Base-by-base conservation (phyloP, 2,329 filamentous ascomycete genomes). In the Alternaria tenuissima region DNA sequence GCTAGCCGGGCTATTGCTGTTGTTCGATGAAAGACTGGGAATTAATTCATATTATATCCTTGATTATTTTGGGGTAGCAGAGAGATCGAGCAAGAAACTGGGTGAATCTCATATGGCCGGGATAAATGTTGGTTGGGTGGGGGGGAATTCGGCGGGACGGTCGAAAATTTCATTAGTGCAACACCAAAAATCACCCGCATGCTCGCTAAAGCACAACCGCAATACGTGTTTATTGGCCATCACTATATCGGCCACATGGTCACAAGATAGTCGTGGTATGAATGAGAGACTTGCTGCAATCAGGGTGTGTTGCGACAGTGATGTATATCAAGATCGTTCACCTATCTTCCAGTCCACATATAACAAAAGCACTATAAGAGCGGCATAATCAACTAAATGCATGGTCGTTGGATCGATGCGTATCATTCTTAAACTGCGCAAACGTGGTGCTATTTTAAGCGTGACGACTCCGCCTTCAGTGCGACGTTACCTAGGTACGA, bases 1-100 rank as follows among this genome's bases (percentile, higher is more conserved):
- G 74, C 64, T 62, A 67, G 57, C 64, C 63, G 55, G 64, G 64
- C 64, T 59, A 42, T 52, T 54, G 11, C 41, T 68, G 41, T 52
- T 56, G 41, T 64, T 63, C 52, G 57, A 63, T 30, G 28, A 22
- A 22, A 22, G 20, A 22, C 20, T 22, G 20, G 20, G 4, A 22
- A 22, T 22, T 4, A 22, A 22, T 22, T 22, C 20, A 22, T 4
- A 22, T 22, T 22, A 4, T 22, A 22, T 22, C 20, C 20, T 22
- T 22, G 4, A 22, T 3, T 22, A 22, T 22, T 22, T 22, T 22
- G 3, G 20, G 20, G 20, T 22, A 22, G 20, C 20, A 22, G 22
- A 24, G 22, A 6, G 2, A 26, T 26, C 6, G 7, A 7, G 24
- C 24, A 26, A 2, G 6, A 26, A 26, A 26, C 24, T 18, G 7